A percentile compares a stretch with the other conserved stretches of the same genome.
Conservation (phyloP, 306 rosid genomes). For the Citrullus mucosospermus region DNA sequence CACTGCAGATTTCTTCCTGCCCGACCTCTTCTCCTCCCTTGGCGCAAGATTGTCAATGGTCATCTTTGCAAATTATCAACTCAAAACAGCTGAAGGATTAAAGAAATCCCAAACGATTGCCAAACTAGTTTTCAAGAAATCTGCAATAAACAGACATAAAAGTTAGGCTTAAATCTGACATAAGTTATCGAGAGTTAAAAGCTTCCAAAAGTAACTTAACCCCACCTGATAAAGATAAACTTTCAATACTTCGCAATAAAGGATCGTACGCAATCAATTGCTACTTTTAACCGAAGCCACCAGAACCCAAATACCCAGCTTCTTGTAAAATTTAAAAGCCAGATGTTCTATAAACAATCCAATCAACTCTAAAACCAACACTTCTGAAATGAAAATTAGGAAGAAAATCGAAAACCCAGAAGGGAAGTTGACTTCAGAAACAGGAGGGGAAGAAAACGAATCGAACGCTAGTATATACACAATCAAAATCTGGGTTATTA, state of each 20-base stretch:
- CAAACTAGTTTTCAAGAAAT: background rate
- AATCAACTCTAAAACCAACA: background rate
- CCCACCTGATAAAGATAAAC: background rate
- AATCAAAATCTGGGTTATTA: background rate
- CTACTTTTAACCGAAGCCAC: background rate
- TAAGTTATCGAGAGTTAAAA: background rate
- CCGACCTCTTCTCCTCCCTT: constrained; percentile 9
- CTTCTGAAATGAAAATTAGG: background rate
- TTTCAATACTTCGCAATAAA: background rate
- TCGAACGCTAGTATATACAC: background rate
- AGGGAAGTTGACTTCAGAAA: background rate
- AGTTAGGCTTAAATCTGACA: background rate
- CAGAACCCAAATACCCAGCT: background rate
- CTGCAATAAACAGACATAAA: background rate
- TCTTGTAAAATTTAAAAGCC: background rate
- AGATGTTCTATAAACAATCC: background rate
- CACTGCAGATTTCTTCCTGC: background rate
- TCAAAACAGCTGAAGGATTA: background rate
- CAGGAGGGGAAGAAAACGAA: background rate
- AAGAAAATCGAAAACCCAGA: background rate
- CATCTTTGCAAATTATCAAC: constrained; percentile 1
- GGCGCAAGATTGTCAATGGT: background rate
- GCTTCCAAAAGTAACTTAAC: background rate
- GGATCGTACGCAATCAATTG: background rate
- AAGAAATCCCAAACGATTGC: background rate